These are phyloP conservation scores for Candida freyschussii DNA, from an alignment of 1,139 yeast genomes.

Conservation along the genomic window DNA sequence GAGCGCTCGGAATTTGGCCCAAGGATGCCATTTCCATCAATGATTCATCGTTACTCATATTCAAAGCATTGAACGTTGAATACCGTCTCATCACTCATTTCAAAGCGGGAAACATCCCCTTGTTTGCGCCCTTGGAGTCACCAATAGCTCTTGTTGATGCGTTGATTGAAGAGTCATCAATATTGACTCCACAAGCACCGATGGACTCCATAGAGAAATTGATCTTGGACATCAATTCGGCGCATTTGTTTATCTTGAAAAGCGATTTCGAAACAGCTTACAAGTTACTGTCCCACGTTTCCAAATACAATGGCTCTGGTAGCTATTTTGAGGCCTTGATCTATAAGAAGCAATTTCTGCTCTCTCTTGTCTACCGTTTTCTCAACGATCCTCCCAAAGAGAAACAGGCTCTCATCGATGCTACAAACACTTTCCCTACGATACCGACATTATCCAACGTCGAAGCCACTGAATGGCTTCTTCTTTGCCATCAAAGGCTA, in stretches of 20 bases:
- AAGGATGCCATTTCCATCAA: neutral
- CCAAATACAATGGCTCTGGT: neutral
- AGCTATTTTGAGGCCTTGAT: slow-evolving; percentile 1
- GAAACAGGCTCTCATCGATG: slow-evolving; percentile 6
- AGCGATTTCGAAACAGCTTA: slow-evolving; percentile 1
- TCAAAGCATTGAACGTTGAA: slow-evolving; percentile 1
- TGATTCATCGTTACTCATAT: neutral
- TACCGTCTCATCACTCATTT: neutral
- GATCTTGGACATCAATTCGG: slow-evolving; percentile 3
- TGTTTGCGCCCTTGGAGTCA: neutral
- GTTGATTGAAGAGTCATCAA: neutral
- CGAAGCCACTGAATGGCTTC: slow-evolving; percentile 15
- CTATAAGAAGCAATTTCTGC: slow-evolving; percentile 1
- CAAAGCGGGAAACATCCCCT: neutral
- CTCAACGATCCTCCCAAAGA: slow-evolving; percentile 2
- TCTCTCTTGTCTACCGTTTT: neutral
- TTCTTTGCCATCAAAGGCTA: slow-evolving; percentile 8
- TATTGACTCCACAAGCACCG: neutral
- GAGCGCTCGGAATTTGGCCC: slow-evolving; percentile 6
- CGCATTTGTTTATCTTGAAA: slow-evolving; percentile 3
- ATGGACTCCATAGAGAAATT: slow-evolving; percentile 1
- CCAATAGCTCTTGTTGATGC: neutral
- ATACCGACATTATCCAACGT: slow-evolving; percentile 17
- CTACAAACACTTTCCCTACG: slow-evolving; percentile 8
- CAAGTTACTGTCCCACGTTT: neutral